Evolutionary conservation across 75 land plant genomes (phyloP).

Genomic region (Ceratopteris richardii): DNA sequence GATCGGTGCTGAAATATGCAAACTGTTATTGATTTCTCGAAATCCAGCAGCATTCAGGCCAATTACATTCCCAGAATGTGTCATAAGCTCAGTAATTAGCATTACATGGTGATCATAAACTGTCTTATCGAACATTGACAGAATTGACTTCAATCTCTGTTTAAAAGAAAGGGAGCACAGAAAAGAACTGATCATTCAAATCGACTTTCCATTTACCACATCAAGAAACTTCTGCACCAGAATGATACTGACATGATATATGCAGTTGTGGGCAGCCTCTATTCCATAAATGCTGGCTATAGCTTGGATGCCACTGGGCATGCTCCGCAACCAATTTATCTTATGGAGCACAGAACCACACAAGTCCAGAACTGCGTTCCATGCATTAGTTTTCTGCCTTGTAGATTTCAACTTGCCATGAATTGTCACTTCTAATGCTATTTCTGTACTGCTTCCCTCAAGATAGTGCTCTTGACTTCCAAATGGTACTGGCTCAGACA

Average conservation of each 20-base stretch:
- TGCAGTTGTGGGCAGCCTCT: slow-evolving; percentile 67
- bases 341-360: slow-evolving; percentile 60
- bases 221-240: not conserved
- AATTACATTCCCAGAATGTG: slow-evolving; percentile 63
- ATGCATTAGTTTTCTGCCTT: slow-evolving; percentile 56
- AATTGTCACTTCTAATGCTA: slow-evolving; percentile 53
- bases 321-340: slow-evolving; percentile 61
- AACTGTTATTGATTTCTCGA: slow-evolving; percentile 40
- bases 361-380: slow-evolving; percentile 52
- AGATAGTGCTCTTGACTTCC: not conserved
- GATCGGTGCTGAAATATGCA: slow-evolving; percentile 70
- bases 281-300: slow-evolving; percentile 61
- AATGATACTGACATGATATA: not conserved
- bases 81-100: slow-evolving; percentile 63
- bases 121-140: slow-evolving; percentile 50
- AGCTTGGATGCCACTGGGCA: slow-evolving; percentile 77
- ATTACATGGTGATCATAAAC: slow-evolving; percentile 54
- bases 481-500: slow-evolving; percentile 43
- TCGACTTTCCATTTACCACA: not conserved
- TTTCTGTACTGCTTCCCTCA: slow-evolving; percentile 66
- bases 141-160: slow-evolving; percentile 55
- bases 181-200: not conserved
- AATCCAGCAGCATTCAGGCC: slow-evolving; percentile 74
- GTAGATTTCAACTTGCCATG: slow-evolving; percentile 24
- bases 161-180: slow-evolving; percentile 6